A percentile compares a stretch with the other conserved stretches of the same genome.
Evolutionary conservation across 352 stramenopile genomes (phyloP).

Genomic region (Bremia lactucae): DNA sequence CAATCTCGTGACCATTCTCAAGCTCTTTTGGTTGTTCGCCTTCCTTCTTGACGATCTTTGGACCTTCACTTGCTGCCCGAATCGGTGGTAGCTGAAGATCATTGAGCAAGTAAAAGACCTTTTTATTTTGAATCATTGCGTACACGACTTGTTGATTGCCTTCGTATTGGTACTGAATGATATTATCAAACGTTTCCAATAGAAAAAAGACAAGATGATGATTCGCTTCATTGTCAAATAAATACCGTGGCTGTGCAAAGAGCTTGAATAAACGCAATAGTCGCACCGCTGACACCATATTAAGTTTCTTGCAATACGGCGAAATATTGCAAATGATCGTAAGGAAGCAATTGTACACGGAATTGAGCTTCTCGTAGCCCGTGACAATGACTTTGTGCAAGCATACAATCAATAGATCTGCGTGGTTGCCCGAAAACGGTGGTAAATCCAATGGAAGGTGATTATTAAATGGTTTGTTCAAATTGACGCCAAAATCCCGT

Average conservation of each 20-base stretch:
- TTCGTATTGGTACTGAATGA: slow-evolving; percentile 97
- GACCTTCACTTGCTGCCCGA: slow-evolving; percentile 22
- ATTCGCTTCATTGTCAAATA: slow-evolving; percentile 94
- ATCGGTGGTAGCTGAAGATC: slow-evolving; percentile 86
- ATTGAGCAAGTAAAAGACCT: slow-evolving; percentile 88
- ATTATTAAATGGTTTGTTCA: slow-evolving; percentile 94
- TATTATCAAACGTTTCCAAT: slow-evolving; percentile 98
- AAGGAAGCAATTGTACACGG: slow-evolving; percentile 97
- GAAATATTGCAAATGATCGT: slow-evolving; percentile 98
- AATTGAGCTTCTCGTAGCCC: slow-evolving; percentile 92
- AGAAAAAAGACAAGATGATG: slow-evolving; percentile 93
- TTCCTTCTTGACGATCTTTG: slow-evolving; percentile 9
- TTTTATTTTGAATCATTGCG: slow-evolving; percentile 95
- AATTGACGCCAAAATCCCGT: slow-evolving; percentile 92
- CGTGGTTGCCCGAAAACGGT: slow-evolving; percentile 92
- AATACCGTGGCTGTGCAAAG: slow-evolving; percentile 87
- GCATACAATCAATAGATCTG: slow-evolving; percentile 94
- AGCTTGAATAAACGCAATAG: slow-evolving; percentile 96
- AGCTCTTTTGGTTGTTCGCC: slow-evolving; percentile 3
- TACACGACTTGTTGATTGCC: slow-evolving; percentile 98
- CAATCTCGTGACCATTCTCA: slow-evolving; percentile 12
- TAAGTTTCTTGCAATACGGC: slow-evolving; percentile 95
- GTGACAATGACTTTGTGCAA: slow-evolving; percentile 98
- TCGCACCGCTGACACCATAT: slow-evolving; percentile 91
- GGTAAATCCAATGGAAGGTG: slow-evolving; percentile 91